phyloP scores from a whole-genome alignment of 768 basidiomycete genomes.

The Hortiboletus campestris region DNA sequence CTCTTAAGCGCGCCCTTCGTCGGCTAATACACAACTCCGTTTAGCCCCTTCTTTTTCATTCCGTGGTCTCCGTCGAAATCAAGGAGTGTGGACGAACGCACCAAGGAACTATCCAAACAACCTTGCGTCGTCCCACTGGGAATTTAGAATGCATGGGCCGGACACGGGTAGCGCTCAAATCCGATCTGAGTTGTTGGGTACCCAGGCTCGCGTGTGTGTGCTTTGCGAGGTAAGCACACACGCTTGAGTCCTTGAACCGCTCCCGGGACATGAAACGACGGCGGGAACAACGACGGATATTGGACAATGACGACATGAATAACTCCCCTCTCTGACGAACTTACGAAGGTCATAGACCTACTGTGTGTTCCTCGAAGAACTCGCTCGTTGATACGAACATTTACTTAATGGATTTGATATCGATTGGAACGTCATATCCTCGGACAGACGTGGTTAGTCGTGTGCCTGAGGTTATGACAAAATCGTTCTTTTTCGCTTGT shows the following conservation, averaged over 20 bases:
- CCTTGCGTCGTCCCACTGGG: constrained; percentile 33
- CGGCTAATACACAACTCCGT: constrained; percentile 22
- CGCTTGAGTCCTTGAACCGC: neutral
- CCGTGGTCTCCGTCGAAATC: constrained; percentile 39
- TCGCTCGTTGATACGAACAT: neutral
- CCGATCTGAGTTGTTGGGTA: neutral
- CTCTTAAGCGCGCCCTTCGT: constrained; percentile 40
- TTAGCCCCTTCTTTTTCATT: constrained; percentile 16
- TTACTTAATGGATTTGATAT: neutral
- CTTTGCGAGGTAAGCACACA: neutral
- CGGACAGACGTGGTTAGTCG: neutral
- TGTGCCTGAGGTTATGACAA: neutral
- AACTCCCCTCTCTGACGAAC: neutral
- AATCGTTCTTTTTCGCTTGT: neutral
- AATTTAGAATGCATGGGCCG: constrained; percentile 35
- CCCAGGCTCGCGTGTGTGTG: constrained; percentile 2
- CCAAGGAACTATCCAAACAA: constrained; percentile 45
- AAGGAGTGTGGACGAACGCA: constrained; percentile 59
- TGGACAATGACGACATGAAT: neutral
- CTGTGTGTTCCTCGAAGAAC: neutral
- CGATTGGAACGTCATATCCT: neutral
- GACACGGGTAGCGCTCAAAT: neutral
- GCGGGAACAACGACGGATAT: neutral
- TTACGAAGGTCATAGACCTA: neutral
- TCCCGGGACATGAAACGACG: neutral